These are phyloP conservation scores for Podospora conica DNA, from an alignment of 495 filamentous ascomycete genomes.

Conservation along the genomic window DNA sequence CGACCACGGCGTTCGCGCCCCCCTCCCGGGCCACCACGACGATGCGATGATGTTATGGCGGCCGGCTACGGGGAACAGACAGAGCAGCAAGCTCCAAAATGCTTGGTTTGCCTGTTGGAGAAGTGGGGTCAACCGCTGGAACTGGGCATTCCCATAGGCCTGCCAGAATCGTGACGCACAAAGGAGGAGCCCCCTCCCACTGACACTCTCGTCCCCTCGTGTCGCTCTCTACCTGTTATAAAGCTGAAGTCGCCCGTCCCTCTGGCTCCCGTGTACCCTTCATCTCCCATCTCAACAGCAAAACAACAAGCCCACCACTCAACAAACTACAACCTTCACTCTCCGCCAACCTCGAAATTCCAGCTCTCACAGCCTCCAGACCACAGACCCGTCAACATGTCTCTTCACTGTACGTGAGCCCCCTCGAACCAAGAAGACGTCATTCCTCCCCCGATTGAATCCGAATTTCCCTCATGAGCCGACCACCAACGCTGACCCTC, in stretches of 20 bases:
- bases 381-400: constrained; percentile 40
- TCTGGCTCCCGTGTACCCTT: constrained; percentile 4
- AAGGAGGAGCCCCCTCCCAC: constrained; percentile 12
- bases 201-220: not conserved
- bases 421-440: not conserved
- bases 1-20: not conserved
- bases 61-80: not conserved
- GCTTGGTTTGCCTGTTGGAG: not conserved
- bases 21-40: no score
- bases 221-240: constrained; percentile 11
- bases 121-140: not conserved
- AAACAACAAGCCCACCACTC: constrained; percentile 5
- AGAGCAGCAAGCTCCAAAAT: not conserved
- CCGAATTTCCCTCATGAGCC: not conserved
- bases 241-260: constrained; percentile 9
- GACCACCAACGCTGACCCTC: constrained; percentile 15
- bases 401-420: constrained; percentile 50
- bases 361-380: constrained; percentile 2
- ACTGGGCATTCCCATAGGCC: not conserved
- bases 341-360: not conserved
- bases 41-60: constrained; percentile 29
- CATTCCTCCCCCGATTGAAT: not conserved
- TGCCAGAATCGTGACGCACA: constrained; percentile 27
- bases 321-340: constrained; percentile 1
- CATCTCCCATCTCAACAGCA: constrained; percentile 5